phyloP scores from a whole-genome alignment of 495 filamentous ascomycete species.

The Podospora fimiseda region DNA sequence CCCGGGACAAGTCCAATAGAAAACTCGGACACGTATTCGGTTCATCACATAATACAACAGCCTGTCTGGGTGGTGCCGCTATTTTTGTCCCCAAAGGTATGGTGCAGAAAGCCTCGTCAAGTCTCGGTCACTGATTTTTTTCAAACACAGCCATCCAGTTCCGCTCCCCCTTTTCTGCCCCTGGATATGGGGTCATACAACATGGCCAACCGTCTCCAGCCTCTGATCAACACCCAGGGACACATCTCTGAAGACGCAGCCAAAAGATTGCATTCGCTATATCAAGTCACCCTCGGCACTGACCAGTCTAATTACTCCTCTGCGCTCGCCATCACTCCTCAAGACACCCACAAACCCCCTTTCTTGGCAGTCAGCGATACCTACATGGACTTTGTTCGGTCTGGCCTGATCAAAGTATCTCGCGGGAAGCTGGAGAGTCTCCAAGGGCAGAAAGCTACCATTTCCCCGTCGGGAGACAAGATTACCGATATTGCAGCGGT shows the following conservation, averaged over 20 bases:
- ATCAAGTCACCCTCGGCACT: slow-evolving; percentile 51
- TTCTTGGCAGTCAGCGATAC: slow-evolving; percentile 63
- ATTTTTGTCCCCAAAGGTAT: slow-evolving; percentile 46
- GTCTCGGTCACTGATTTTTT: too few relatives aligned
- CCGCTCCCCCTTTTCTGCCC: slow-evolving; percentile 58
- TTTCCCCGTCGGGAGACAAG: slow-evolving; percentile 27
- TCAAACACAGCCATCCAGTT: slow-evolving; percentile 30
- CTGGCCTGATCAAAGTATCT: slow-evolving; percentile 50
- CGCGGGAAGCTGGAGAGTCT: slow-evolving; percentile 36
- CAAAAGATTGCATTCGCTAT: slow-evolving; percentile 45
- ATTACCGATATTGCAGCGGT: slow-evolving; percentile 58
- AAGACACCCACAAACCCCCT: slow-evolving; percentile 41
- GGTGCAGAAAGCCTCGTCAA: too few relatives aligned
- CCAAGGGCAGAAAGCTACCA: slow-evolving; percentile 28
- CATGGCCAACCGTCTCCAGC: slow-evolving; percentile 49
- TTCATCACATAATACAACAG: slow-evolving; percentile 62
- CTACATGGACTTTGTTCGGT: slow-evolving; percentile 66
- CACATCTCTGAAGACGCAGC: slow-evolving; percentile 51
- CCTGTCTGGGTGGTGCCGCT: slow-evolving; percentile 71
- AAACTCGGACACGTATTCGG: slow-evolving; percentile 35
- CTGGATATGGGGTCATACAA: slow-evolving; percentile 75
- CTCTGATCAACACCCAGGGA: slow-evolving; percentile 53
- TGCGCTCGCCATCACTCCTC: slow-evolving; percentile 27
- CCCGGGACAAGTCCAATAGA: slow-evolving; percentile 29
- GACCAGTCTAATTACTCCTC: slow-evolving; percentile 55